phyloP scores from a whole-genome alignment of 1,139 yeast species.

The Eremothecium sinecaudum region DNA sequence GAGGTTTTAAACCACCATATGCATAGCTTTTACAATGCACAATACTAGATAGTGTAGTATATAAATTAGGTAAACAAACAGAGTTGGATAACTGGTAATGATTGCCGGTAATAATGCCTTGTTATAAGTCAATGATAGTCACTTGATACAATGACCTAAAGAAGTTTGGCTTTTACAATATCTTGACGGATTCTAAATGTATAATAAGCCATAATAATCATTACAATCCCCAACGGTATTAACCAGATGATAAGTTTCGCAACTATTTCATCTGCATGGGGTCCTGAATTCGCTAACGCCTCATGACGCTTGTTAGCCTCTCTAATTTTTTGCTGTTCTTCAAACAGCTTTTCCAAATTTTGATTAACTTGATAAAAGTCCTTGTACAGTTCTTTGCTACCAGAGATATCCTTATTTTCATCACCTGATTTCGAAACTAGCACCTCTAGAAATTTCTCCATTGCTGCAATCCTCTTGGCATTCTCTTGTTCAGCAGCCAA shows the following conservation, averaged over 20 bases:
- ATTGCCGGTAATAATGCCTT: not conserved
- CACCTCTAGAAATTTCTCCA: slow-evolving; percentile 11
- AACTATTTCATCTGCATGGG: slow-evolving; percentile 31
- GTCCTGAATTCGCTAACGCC: slow-evolving; percentile 12
- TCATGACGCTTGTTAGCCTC: slow-evolving; percentile 22
- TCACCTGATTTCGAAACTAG: slow-evolving; percentile 5
- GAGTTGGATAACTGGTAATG: not conserved
- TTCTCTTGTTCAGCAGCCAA: slow-evolving; percentile 19
- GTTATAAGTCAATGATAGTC: too few species aligned
- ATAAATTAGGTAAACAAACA: too few species aligned
- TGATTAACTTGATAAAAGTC: slow-evolving; percentile 26
- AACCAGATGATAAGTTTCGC: slow-evolving; percentile 31
- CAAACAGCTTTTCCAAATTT: slow-evolving; percentile 26
- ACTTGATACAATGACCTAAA: too few species aligned
- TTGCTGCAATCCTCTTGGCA: slow-evolving; percentile 18
- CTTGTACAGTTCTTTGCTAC: slow-evolving; percentile 17
- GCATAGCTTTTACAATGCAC: too few species aligned
- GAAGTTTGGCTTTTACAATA: slow-evolving; percentile 32
- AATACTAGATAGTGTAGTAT: too few species aligned
- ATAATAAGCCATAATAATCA: slow-evolving; percentile 32
- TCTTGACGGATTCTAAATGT: slow-evolving; percentile 36
- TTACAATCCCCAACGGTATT: slow-evolving; percentile 30
- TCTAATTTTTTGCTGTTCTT: slow-evolving; percentile 30
- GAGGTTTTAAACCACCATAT: slow-evolving; percentile 37
- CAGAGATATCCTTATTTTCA: slow-evolving; percentile 4